Conservation (phyloP, 1,139 yeast species). For the Casaregolazyma lundiana region DNA sequence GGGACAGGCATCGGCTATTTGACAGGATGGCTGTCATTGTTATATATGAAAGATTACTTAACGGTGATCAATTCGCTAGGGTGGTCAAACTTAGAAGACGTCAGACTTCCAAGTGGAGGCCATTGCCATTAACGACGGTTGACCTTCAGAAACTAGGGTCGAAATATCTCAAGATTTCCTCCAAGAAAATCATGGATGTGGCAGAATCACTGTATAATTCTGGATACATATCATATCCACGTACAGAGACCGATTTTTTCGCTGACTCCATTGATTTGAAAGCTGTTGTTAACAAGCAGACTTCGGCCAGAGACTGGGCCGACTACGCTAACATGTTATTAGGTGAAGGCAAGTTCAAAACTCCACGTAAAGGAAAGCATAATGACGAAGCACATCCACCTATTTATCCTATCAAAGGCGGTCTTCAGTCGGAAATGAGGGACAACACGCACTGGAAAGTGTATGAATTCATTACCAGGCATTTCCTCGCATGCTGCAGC, state of each 20-base stretch:
- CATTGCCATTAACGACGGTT: conserved; percentile 93
- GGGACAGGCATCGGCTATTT: conserved; percentile 69
- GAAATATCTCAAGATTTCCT: conserved; percentile 64
- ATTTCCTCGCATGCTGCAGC: conserved; percentile 90
- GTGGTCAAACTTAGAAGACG: conserved; percentile 41
- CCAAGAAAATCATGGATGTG: conserved; percentile 67
- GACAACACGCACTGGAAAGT: conserved; percentile 59
- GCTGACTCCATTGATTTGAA: conserved; percentile 70
- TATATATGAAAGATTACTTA: conserved; percentile 64
- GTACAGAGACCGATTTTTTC: conserved; percentile 93
- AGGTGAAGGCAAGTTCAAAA: conserved; percentile 38
- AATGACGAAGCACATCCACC: conserved; percentile 99
- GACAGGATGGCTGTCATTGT: conserved; percentile 63
- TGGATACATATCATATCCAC: conserved; percentile 90
- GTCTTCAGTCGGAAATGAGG: conserved; percentile 35
- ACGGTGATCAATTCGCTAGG: conserved; percentile 40
- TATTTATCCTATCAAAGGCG: conserved; percentile 71
- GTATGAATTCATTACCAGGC: conserved; percentile 80
- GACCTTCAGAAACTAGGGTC: conserved; percentile 88
- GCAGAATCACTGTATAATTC: conserved; percentile 84
- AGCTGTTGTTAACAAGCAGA: conserved; percentile 56
- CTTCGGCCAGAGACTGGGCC: conserved; percentile 45
- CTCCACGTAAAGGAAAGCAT: conserved; percentile 74
- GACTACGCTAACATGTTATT: conserved; percentile 38
- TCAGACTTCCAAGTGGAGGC: conserved; percentile 74